Evolutionary conservation across 495 filamentous ascomycete species (phyloP), one percentile per base, ranked within the genome.

Genomic region (Penicillium samsonianum): DNA sequence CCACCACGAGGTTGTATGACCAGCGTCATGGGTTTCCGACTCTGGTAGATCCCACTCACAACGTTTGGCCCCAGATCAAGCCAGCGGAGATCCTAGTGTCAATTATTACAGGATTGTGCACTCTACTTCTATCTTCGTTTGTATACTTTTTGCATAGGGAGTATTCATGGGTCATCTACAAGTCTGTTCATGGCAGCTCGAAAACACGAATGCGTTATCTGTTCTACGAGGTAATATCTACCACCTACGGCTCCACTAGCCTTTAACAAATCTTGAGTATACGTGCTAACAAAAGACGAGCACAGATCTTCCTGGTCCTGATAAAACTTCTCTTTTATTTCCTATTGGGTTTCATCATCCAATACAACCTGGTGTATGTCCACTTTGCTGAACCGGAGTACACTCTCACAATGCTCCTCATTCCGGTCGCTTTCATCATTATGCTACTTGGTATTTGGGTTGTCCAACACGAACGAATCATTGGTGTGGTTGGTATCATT

Each of bases 151-250:
- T 62, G 35, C 56, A 62, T 23, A 40, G 48, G 19, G 55, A 62
- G 50, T 62, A 49, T 30, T 25, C 54, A 9, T 62, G 60, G 60
- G 50, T 43, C 12, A 59, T 62, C 6, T 62, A 62, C 37, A 46
- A 45, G 40, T 49, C 20, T 40, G 46, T 62, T 20, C 49, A 59
- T 9, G 60, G 55, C 4, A 43, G 46, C 22, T 22, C 41, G 16
- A 52, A 54, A 17, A 50, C 23, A 16, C 30, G 50, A 12, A 25
- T 40, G 6, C 57, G 56, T 14, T 59, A 59, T 55, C 40, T 50
- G 20, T 50, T 30, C 22, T 62, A 62, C 41, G 60, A 62, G 43
- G 60, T 62, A n/a, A 53, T 33, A 28, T 23, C 11, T 9, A 37
- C 14, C 33, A 37, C 33, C 14, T 7, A 37, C 4, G 33, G 33